Base-by-base conservation (phyloP, 1,284 basidiomycete species). In the Papiliotrema fonsecae region DNA sequence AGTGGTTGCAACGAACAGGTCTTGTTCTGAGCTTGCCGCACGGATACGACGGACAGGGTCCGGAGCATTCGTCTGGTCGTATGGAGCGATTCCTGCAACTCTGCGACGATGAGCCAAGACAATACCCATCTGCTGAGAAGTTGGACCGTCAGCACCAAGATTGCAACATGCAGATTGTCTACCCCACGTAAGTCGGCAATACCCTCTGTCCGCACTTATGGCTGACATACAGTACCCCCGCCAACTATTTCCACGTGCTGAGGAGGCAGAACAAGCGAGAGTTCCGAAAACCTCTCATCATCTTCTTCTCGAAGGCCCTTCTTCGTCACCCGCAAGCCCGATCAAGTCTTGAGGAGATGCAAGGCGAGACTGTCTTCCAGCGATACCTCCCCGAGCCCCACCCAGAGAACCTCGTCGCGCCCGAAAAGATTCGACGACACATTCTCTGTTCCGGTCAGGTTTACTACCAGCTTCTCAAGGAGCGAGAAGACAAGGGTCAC, bases 161-260 rank as follows among this genome's bases (percentile, higher is more conserved):
- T 73, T 94, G 91, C 75, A 99, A 98, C 74, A 93, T 98, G 91
- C 94, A 97, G 76, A 86, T 97, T 58, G 89, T 96, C 34, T 97
- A 97, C 77, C 87, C 89, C 18, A 93, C 93, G 81, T 86, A 67
- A 72, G 85, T 44, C 77, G 19, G 6, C 40, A 19, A n/a, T n/a
- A n/a, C n/a, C n/a, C n/a, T 34, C 31, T 45, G 25, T 39, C n/a
- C 26, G 26, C 10, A 30, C 45, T 71, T 36, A 62, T 26, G 45
- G 49, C 47, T 43, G 48, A 45, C 51, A 31, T 51, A 6, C 58
- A 87, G 84, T 30, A 93, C 89, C 0, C 88, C 89, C 10, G 86
- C 90, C 43, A 94, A 92, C 79, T 92, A 92, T 73, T 93, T 88
- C 87, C 92, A 96, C 72, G 89, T 93, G 54, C 84, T 96, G 44